Evolutionary conservation across 768 basidiomycete genomes (phyloP).

Genomic region (Clavaria fumosa): DNA sequence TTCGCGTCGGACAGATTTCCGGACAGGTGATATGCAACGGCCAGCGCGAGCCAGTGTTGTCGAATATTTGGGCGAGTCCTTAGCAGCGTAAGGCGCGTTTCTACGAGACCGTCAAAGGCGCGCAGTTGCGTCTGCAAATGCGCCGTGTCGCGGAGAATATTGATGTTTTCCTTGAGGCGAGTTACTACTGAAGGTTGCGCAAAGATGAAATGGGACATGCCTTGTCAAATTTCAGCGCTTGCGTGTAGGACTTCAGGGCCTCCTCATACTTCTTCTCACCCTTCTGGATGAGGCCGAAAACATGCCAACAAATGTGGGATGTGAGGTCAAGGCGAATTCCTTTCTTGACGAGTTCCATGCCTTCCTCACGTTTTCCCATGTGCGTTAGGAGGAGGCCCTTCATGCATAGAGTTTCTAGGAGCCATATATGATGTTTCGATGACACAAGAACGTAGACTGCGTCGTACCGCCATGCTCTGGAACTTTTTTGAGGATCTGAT

Average conservation of each 20-base stretch:
- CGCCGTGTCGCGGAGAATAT: constrained; percentile 83
- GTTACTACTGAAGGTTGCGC: constrained; percentile 4
- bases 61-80: constrained; percentile 68
- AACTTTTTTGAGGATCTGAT: constrained; percentile 88
- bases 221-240: constrained; percentile 80
- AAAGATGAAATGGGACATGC: constrained; percentile 26
- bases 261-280: constrained; percentile 91
- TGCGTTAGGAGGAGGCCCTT: constrained; percentile 80
- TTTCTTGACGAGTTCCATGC: constrained; percentile 70
- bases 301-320: constrained; percentile 97
- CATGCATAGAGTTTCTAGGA: constrained; percentile 85
- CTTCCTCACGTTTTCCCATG: constrained; percentile 67
- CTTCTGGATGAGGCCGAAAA: constrained; percentile 89
- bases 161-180: constrained; percentile 67
- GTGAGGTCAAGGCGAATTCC: constrained; percentile 68
- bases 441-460: no score
- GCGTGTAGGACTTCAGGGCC: constrained; percentile 82
- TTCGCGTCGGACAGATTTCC: constrained; percentile 58
- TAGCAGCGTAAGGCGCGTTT: constrained; percentile 71
- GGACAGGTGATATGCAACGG: constrained; percentile 77
- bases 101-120: constrained; percentile 59
- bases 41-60: constrained; percentile 80
- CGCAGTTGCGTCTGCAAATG: constrained; percentile 81
- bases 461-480: constrained; percentile 86
- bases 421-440: constrained; percentile 4